Percentiles rank a stretch among this genome's conserved stretches.
Conservation (phyloP, 805 yeast genomes). For the Isabelozyma rhagii region DNA sequence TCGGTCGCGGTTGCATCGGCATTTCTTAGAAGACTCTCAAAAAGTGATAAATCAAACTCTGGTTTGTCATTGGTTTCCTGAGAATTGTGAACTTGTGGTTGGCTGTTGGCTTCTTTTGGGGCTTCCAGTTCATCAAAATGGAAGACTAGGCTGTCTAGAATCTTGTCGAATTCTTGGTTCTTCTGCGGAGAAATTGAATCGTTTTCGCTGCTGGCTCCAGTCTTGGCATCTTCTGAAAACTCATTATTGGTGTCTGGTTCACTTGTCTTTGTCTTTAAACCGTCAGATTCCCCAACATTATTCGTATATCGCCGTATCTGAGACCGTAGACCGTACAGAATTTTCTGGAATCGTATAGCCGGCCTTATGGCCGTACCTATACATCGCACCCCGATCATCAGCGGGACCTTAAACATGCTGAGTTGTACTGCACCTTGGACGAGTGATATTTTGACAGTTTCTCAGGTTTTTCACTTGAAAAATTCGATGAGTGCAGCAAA, state of each 20-base stretch:
- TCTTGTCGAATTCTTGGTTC: not conserved
- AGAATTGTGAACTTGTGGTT: too few relatives aligned
- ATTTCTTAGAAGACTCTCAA: not conserved
- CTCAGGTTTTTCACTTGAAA: not conserved
- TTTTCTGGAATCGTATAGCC: not conserved
- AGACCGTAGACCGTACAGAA: not conserved
- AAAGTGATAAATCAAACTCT: not conserved
- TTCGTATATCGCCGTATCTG: not conserved
- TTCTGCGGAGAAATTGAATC: not conserved
- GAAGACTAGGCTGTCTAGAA: not conserved
- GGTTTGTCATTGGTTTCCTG: not conserved
- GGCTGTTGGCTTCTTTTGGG: not conserved
- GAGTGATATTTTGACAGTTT: not conserved
- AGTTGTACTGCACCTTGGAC: not conserved
- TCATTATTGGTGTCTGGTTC: too few relatives aligned
- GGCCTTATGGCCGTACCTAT: not conserved
- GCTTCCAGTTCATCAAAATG: slow-evolving; percentile 2
- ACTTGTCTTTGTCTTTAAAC: too few relatives aligned
- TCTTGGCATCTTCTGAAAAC: too few relatives aligned
- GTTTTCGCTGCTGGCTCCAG: not conserved
- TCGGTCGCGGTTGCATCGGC: not conserved
- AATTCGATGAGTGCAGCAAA: not conserved
- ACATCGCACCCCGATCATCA: not conserved
- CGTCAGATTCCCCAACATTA: not conserved
- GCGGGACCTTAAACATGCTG: not conserved